Evolutionary conservation across 208 protist genomes (phyloP).

Genomic region (Herpetomonas tarakana): DNA sequence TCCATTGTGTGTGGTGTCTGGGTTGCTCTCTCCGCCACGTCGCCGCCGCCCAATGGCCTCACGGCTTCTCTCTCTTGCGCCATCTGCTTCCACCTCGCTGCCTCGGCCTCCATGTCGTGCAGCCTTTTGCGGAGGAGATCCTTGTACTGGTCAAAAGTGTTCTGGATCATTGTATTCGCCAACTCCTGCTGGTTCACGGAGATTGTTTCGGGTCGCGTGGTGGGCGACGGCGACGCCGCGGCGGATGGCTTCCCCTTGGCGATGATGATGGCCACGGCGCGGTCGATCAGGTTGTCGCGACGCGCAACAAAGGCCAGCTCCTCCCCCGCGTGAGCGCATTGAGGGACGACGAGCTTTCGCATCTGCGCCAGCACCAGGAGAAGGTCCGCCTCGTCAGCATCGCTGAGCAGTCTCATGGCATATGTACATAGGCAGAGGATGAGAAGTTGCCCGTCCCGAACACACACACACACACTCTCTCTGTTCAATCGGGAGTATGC

Average conservation of each 20-base stretch:
- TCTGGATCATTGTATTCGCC: constrained; percentile 13
- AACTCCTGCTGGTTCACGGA: constrained; percentile 13
- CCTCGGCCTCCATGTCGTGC: constrained; percentile 10
- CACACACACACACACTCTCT: no score
- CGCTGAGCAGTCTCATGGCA: neutral
- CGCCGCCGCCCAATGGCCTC: no score
- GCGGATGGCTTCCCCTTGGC: no score
- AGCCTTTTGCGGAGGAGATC: constrained; percentile 19
- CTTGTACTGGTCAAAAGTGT: constrained; percentile 25
- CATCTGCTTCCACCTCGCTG: constrained; percentile 19
- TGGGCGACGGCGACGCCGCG: no score
- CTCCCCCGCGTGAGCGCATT: constrained; percentile 12
- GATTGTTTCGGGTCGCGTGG: no score
- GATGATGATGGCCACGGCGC: neutral
- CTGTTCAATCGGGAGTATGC: no score
- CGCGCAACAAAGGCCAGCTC: constrained; percentile 19
- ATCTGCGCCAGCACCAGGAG: neutral
- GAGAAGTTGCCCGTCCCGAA: no score
- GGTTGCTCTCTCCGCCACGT: no score
- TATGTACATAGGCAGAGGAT: no score
- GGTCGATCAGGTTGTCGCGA: constrained; percentile 12
- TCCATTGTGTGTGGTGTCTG: no score
- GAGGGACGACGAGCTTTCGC: constrained; percentile 12
- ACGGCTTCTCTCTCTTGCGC: no score
- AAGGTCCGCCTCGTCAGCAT: neutral